Evolutionary conservation across 129 eudicot species (phyloP), one percentile per base, ranked within the genome.

Genomic region (Silybum marianum): DNA sequence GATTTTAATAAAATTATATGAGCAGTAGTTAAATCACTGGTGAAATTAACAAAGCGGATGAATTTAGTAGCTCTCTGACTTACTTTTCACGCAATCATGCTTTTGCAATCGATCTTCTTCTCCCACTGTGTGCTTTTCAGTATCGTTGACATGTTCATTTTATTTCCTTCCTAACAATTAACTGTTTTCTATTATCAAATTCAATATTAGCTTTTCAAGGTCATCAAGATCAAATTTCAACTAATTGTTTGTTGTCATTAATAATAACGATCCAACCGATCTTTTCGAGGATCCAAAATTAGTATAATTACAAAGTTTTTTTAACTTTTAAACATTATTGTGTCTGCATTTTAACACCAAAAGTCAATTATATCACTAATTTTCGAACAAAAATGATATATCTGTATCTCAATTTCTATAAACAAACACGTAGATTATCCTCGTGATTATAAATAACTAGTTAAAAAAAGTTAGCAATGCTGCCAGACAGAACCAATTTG

Each of bases 11-110:
- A 32, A 32, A 32, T 3, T 32, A 32, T 32, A 32, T 32, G 36
- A 32, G 6, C 36, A 32, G 42, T 38, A 7, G 42, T 38, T 38
- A 9, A 38, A 38, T 38, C 42, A 38, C 10, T 38, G 42, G 42
- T 38, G 42, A 38, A 38, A 6, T 38, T 38, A 38, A 38, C 9
- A 38, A 38, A 38, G 42, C 0, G 42, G 42, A 32, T 38, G 42
- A 38, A 38, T 38, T 38, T 38, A 28, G 38, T 46, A 69, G 70
- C 54, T 79, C 54, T 79, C 23, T 16, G 5, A 39, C 82, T 79
- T 79, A 12, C 76, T 79, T 79, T 69, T 79, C 82, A 79, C 82
- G 82, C 82, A 23, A 46, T 70, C 82, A 70, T 76, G 82, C 82
- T 38, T 70, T 70, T 44, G 82, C 62, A 67, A 78, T 78, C 69